These are phyloP conservation scores for Yamadazyma jaroonii DNA, from an alignment of 1,139 yeast genomes.

Conservation along the genomic window DNA sequence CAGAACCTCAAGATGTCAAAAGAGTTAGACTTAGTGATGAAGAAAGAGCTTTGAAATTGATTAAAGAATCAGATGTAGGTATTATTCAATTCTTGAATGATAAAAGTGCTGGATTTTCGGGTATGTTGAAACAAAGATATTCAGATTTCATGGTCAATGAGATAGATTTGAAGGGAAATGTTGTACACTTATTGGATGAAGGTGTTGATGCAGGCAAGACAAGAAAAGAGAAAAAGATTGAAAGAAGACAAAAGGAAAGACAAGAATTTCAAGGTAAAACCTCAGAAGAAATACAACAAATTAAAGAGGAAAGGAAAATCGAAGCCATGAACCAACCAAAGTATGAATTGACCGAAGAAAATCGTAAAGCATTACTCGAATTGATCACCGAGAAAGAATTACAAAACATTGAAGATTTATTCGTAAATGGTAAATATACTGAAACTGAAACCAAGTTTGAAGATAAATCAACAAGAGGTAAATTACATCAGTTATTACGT, in stretches of 20 bases:
- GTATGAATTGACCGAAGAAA: slow-evolving; percentile 44
- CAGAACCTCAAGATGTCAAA: not conserved
- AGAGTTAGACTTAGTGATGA: slow-evolving; percentile 8
- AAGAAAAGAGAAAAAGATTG: slow-evolving; percentile 50
- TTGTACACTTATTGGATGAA: slow-evolving; percentile 70
- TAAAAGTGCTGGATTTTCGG: slow-evolving; percentile 63
- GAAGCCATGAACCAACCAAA: slow-evolving; percentile 29
- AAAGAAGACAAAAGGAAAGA: slow-evolving; percentile 41
- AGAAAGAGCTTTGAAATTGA: slow-evolving; percentile 12
- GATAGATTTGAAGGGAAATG: slow-evolving; percentile 63
- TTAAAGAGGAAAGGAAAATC: slow-evolving; percentile 25
- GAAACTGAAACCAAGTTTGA: slow-evolving; percentile 57
- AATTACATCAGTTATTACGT: slow-evolving; percentile 73
- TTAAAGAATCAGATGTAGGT: slow-evolving; percentile 77
- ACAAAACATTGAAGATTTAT: slow-evolving; percentile 50
- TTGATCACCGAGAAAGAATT: slow-evolving; percentile 62
- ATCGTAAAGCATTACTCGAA: slow-evolving; percentile 45
- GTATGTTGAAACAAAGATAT: slow-evolving; percentile 81
- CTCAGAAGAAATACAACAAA: slow-evolving; percentile 33
- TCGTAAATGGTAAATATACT: slow-evolving; percentile 56
- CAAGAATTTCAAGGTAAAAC: slow-evolving; percentile 34
- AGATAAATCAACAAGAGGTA: slow-evolving; percentile 71
- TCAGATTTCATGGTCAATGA: slow-evolving; percentile 96
- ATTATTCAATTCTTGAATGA: slow-evolving; percentile 65
- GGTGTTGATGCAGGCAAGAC: slow-evolving; percentile 58